Base-by-base conservation (phyloP, 306 rosid species). In the Sesbania bispinosa region DNA sequence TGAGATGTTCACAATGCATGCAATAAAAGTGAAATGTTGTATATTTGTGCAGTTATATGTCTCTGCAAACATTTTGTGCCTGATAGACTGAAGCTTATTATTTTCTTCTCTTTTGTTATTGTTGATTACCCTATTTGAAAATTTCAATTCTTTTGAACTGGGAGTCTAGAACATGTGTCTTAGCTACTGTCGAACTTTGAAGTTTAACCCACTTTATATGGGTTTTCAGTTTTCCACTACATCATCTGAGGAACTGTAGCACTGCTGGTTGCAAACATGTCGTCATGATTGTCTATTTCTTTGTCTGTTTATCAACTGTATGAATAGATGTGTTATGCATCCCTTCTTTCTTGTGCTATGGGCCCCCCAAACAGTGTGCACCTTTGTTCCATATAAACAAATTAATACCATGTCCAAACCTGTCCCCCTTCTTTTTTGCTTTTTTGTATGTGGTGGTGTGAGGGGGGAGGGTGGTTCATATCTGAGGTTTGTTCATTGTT, bases 231-330 rank as follows among this genome's bases (percentile, higher is more conserved):
- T 54, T 46, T 46, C 19, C 42, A 52, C 47, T 27, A 24, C 53
- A 46, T 48, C 10, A 67, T 46, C 4, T 18, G 42, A 48, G 54
- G 26, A 16, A 54, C 36, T 71, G 48, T 52, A 23, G 26, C 18
- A 52, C 38, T 24, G 52, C 53, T 77, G 57, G 18, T 47, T 77
- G 55, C 65, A 38, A 27, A 15, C 36, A 27, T n/a, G 57, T 51
- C 42, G 16, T 61, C 48, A 60, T 42, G 75, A 20, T 27, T 0
- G 7, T 62, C 1, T 4, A 15, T 16, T 7, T 16, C 38, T 16
- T 43, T 66, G 0, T 14, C 15, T 21, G 41, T 65, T 14, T 59
- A 4, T 33, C 43, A 66, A 24, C 39, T 38, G n/a, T 54, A 19
- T 19, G 50, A 21, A 36, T 71, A 21, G 27, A 67, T 29, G 10